Evolutionary conservation across 163 green algal genomes (phyloP), one percentile per base, ranked within the genome.

Genomic region (Chlorella variabilis): DNA sequence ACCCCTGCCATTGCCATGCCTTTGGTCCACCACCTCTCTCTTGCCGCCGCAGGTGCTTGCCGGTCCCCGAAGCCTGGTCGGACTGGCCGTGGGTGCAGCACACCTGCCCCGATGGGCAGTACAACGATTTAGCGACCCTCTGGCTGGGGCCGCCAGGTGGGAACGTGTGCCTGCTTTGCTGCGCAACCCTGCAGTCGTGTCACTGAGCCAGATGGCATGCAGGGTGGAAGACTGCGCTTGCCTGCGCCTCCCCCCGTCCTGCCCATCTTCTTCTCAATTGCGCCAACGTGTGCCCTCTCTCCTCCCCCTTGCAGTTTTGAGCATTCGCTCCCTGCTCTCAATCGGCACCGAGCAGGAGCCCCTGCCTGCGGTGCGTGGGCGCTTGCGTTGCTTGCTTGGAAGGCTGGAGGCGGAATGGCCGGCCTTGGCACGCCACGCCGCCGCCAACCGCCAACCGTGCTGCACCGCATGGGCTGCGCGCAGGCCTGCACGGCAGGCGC

Each of bases 41-140:
- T 79, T n/a, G 31, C 41, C 5, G 8, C 31, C 23, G 59, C 75
- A 75, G 76, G 21, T 87, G 83, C 56, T 48, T 87, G 58, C 67
- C 75, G 7, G 20, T 87, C 33, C 77, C 83, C 3, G 25, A 20
- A 0, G 54, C 23, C 9, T 87, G 83, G 83, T 3, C 56, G 25
- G 20, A 59, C 3, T 18, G 80, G 8, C 56, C n/a, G 66, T 69
- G 65, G 29, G 25, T 83, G 21, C 63, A 61, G 58, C 63, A 77
- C 59, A 33, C 65, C 34, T 84, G 76, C 56, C 54, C 41, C 1
- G 49, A 11, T n/a, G 88, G 89, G 0, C 20, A 93, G 71, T 94
- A 97, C 91, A 98, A 98, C 80, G 95, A 98, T 85, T 70, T 98
- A 20, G 94, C 93, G 18, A 97, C 95, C 0, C 65, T 93, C 4